Evolutionary conservation across 1,139 yeast species (phyloP).

Genomic region (Saccharomyces uvarum): DNA sequence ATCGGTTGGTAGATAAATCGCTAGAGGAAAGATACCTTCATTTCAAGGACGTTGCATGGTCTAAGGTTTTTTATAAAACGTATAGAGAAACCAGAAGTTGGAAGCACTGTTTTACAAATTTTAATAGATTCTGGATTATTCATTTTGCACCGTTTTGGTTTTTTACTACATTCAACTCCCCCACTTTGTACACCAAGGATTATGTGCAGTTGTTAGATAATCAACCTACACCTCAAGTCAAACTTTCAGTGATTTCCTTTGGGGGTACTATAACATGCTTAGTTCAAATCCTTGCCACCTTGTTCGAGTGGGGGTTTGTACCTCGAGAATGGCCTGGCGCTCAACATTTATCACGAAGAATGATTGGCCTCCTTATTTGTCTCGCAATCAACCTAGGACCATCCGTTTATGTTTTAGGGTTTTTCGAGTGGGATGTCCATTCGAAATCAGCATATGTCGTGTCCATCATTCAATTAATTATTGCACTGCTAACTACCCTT

Average conservation of each 20-base stretch:
- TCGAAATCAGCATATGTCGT: conserved; percentile 45
- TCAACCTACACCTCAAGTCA: conserved; percentile 57
- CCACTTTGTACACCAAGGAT: conserved; percentile 60
- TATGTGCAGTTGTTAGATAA: conserved; percentile 53
- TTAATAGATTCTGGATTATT: conserved; percentile 76
- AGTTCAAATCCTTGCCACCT: conserved; percentile 53
- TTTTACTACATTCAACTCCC: conserved; percentile 70
- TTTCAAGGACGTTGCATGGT: conserved; percentile 55
- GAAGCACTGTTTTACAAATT: conserved; percentile 69
- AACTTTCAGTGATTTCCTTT: conserved; percentile 55
- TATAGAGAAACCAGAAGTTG: conserved; percentile 69
- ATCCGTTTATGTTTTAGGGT: conserved; percentile 50
- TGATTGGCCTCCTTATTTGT: conserved; percentile 39
- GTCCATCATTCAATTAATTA: conserved; percentile 50
- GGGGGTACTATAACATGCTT: conserved; percentile 68
- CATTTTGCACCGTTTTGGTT: conserved; percentile 77
- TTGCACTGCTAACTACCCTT: conserved; percentile 54
- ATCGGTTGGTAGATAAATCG: conserved; percentile 40
- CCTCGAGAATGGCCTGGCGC: conserved; percentile 69
- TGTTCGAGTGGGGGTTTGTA: conserved; percentile 57
- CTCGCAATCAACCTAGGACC: conserved; percentile 50
- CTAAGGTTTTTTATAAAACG: conserved; percentile 58
- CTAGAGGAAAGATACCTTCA: conserved; percentile 40
- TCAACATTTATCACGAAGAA: conserved; percentile 40
- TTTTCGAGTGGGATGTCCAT: conserved; percentile 44